Conservation (phyloP, 176 grass and related monocot genomes). For the Thinopyrum elongatum region DNA sequence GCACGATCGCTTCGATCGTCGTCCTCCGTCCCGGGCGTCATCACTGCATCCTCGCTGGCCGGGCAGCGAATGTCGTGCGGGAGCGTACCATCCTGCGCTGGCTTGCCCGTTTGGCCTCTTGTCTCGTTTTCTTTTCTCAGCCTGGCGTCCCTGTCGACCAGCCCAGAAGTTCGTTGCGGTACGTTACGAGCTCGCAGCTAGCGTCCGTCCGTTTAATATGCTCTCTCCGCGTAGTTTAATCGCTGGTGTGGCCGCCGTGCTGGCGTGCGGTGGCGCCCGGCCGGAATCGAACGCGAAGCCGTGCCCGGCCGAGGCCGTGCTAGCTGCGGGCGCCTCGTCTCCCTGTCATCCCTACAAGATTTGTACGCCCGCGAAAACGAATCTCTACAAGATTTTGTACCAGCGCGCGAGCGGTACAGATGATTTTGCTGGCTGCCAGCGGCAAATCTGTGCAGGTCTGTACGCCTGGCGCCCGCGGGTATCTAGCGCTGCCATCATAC, state of each 20-base stretch:
- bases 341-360: no score
- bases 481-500: no score
- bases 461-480: no score
- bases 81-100: not conserved
- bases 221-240: not conserved
- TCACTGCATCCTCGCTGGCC: slow-evolving; percentile 20
- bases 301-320: no score
- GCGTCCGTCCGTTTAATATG: not conserved
- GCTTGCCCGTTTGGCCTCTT: not conserved
- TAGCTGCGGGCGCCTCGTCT: no score
- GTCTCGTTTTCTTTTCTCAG: not conserved
- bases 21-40: not conserved
- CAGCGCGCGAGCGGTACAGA: no score
- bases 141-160: slow-evolving; percentile 36
- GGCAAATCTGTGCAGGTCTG: no score
- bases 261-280: not conserved
- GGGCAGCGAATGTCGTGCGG: not conserved
- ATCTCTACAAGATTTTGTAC: no score
- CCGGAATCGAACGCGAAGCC: no score
- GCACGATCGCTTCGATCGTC: not conserved
- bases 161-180: not conserved
- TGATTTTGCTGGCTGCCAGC: no score
- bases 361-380: no score
- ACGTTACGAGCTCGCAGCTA: not conserved
- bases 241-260: no score